phyloP scores from a whole-genome alignment of 2,329 filamentous ascomycete genomes.

The Trichoderma pleuroti region DNA sequence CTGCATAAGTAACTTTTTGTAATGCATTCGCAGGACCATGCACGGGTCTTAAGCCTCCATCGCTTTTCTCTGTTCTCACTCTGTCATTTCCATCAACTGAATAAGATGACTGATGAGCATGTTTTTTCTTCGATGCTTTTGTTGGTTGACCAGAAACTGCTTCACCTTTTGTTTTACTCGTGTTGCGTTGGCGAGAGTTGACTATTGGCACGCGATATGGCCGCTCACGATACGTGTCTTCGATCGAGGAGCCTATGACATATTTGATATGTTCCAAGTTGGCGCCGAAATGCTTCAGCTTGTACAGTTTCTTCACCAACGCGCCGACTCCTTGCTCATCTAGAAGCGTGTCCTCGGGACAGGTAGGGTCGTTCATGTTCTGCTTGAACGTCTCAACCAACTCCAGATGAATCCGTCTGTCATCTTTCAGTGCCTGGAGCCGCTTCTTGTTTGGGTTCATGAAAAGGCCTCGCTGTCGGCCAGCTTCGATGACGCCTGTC shows the following conservation, averaged over 20 bases:
- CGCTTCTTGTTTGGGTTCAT: slow-evolving; percentile 10
- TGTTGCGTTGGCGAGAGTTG: no score
- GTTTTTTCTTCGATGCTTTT: no score
- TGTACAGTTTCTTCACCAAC: slow-evolving; percentile 1
- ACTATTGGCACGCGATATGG: neutral
- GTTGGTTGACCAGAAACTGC: no score
- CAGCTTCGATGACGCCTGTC: neutral
- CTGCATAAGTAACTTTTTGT: neutral
- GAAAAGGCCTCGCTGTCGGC: neutral
- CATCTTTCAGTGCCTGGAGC: slow-evolving; percentile 5
- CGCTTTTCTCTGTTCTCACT: no score
- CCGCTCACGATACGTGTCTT: slow-evolving; percentile 6
- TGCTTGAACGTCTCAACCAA: slow-evolving; percentile 20
- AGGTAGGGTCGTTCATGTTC: slow-evolving; percentile 8
- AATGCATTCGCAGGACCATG: no score
- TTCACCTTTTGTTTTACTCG: no score
- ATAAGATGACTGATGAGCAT: no score
- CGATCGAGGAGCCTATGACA: neutral
- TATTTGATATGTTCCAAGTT: slow-evolving; percentile 7
- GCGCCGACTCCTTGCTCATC: slow-evolving; percentile 8
- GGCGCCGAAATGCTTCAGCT: neutral
- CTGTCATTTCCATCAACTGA: no score
- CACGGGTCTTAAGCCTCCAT: no score
- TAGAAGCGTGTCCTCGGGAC: neutral
- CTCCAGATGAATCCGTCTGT: slow-evolving; percentile 18